Percentiles rank a stretch among this genome's conserved stretches.
Evolutionary conservation across 345 rosid genomes (phyloP).

Genomic region (Hypericum perforatum): DNA sequence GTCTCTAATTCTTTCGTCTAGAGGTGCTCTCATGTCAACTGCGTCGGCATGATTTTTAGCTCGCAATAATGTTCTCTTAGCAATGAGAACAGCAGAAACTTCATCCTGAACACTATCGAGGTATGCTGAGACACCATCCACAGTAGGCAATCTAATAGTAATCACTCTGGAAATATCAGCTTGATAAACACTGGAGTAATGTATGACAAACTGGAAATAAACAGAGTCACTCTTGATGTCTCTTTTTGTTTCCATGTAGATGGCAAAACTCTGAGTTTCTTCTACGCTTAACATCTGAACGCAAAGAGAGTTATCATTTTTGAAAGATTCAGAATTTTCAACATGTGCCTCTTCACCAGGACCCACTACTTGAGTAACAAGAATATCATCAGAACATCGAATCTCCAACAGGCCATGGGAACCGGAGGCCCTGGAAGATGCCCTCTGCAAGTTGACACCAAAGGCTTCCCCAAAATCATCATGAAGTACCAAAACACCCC

Average conservation of each 20-base stretch:
- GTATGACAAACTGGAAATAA: constrained; percentile 78
- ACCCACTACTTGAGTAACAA: constrained; percentile 84
- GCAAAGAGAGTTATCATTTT: constrained; percentile 50
- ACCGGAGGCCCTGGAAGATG: constrained; percentile 76
- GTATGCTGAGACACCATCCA: constrained; percentile 77
- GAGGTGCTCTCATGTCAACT: constrained; percentile 54
- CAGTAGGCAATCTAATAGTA: constrained; percentile 69
- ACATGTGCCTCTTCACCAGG: constrained; percentile 91
- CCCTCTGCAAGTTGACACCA: constrained; percentile 93
- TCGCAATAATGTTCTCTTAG: constrained; percentile 76
- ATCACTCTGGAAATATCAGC: constrained; percentile 81
- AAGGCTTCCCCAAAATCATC: constrained; percentile 99
- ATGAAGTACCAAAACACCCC: constrained; percentile 91
- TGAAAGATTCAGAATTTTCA: constrained; percentile 65
- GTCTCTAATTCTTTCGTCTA: constrained; percentile 94
- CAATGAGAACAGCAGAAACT: constrained; percentile 78
- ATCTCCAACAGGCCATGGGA: constrained; percentile 82
- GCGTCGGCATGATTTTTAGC: constrained; percentile 62
- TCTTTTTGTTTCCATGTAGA: constrained; percentile 73
- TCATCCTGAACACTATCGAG: constrained; percentile 77
- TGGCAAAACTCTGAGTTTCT: constrained; percentile 86
- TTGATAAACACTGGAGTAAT: constrained; percentile 70
- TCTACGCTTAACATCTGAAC: constrained; percentile 85
- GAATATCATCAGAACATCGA: constrained; percentile 90
- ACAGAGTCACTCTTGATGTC: constrained; percentile 67